Evolutionary conservation across 1,284 basidiomycete species (phyloP).

Genomic region (Cryptococcus wingfieldii): DNA sequence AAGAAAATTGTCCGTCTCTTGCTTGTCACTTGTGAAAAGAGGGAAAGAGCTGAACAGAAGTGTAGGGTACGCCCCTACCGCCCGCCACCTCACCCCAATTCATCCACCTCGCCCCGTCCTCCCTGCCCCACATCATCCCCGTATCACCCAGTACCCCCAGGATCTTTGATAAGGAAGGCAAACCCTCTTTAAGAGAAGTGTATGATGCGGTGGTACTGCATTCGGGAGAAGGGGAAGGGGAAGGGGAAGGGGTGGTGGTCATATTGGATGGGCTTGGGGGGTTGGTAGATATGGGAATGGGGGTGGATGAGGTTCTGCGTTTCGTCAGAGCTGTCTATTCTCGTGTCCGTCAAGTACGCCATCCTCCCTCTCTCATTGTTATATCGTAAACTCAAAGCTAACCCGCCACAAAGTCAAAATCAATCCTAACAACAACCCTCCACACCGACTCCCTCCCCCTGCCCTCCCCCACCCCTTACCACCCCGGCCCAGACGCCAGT

Average conservation of each 20-base stretch:
- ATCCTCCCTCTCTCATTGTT: neutral
- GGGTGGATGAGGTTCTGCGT: slow-evolving; percentile 18
- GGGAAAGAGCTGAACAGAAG: slow-evolving; percentile 1
- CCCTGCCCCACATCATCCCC: slow-evolving; percentile 15
- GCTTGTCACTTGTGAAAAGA: neutral
- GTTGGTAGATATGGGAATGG: slow-evolving; percentile 32
- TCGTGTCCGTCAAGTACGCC: slow-evolving; percentile 16
- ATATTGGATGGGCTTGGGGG: slow-evolving; percentile 43
- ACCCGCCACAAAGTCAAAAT: slow-evolving; percentile 14
- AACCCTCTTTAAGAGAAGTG: slow-evolving; percentile 22
- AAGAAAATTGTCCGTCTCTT: slow-evolving; percentile 36
- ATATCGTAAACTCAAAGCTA: neutral
- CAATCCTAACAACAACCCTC: slow-evolving; percentile 29
- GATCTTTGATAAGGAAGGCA: slow-evolving; percentile 22
- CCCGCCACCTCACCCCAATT: slow-evolving; percentile 14
- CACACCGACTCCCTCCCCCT: slow-evolving; percentile 36
- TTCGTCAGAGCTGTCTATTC: slow-evolving; percentile 35
- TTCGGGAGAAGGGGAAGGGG: neutral
- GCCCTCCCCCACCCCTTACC: slow-evolving; percentile 4
- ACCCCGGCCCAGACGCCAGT: slow-evolving; percentile 11
- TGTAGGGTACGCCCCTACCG: slow-evolving; percentile 26
- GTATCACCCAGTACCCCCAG: slow-evolving; percentile 4
- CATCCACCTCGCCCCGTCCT: slow-evolving; percentile 26
- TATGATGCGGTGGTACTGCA: slow-evolving; percentile 18
- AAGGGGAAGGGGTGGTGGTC: slow-evolving; percentile 17